phyloP scores from a whole-genome alignment of 352 stramenopile genomes.

The Peronospora farinosa region DNA sequence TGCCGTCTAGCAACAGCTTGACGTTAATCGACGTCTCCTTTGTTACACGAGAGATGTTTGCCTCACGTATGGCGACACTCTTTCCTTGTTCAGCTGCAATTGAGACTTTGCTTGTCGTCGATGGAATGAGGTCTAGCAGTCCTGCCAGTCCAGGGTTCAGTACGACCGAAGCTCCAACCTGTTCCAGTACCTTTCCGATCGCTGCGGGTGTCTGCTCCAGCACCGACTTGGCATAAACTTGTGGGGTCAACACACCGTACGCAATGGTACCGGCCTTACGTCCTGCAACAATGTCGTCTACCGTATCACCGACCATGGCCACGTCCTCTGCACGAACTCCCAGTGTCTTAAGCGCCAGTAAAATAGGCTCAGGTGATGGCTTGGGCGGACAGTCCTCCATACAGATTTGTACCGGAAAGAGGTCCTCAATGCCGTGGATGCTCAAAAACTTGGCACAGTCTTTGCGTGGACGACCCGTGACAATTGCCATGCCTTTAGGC shows the following conservation, averaged over 20 bases:
- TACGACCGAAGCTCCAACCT: conserved; percentile 55
- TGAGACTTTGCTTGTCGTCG: conserved; percentile 5
- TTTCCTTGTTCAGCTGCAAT: conserved; percentile 3
- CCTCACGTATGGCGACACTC: conserved; percentile 21
- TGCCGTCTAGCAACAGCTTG: conserved; percentile 82
- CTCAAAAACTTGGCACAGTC: conserved; percentile 93
- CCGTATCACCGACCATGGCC: conserved; percentile 93
- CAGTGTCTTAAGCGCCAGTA: conserved; percentile 81
- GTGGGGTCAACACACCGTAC: conserved; percentile 84
- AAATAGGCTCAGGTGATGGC: conserved; percentile 88
- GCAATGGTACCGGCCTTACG: conserved; percentile 58
- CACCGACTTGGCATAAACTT: conserved; percentile 72
- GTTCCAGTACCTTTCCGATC: conserved; percentile 46
- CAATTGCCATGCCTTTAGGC: conserved; percentile 85
- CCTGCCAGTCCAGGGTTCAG: conserved; percentile 69
- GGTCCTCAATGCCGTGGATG: conserved; percentile 65
- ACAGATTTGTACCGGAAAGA: conserved; percentile 90
- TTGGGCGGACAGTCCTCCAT: conserved; percentile 95
- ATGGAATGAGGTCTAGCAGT: conserved; percentile 73
- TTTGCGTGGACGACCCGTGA: conserved; percentile 89
- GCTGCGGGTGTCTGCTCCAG: conserved; percentile 47
- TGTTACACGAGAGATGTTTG: conserved; percentile 70
- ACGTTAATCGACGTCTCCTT: conserved; percentile 94
- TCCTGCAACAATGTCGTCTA: conserved; percentile 91
- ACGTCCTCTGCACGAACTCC: conserved; percentile 62